These are phyloP conservation scores for Claviceps quebecensis DNA, from an alignment of 2,329 filamentous ascomycete genomes.

Conservation along the genomic window DNA sequence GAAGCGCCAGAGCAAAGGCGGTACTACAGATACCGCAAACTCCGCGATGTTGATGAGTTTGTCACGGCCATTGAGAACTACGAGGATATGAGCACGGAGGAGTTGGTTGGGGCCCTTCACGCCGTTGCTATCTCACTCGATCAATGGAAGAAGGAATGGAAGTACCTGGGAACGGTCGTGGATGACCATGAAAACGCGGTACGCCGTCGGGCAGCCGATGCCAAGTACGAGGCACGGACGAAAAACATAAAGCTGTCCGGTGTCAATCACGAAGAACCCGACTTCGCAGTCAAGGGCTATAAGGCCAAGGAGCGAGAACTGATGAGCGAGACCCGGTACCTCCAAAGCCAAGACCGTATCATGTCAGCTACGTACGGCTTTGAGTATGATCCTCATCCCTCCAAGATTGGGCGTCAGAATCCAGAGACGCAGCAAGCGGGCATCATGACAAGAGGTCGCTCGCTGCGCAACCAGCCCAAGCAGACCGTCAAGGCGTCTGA, in stretches of 20 bases:
- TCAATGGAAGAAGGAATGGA: slow-evolving; percentile 42
- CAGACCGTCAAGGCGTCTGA: slow-evolving; percentile 46
- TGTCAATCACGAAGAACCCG: slow-evolving; percentile 32
- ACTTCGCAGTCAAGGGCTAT: slow-evolving; percentile 41
- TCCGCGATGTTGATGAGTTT: slow-evolving; percentile 36
- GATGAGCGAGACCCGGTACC: slow-evolving; percentile 29
- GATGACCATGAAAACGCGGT: slow-evolving; percentile 45
- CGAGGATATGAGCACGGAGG: slow-evolving; percentile 32
- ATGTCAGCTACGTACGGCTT: slow-evolving; percentile 48
- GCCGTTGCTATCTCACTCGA: slow-evolving; percentile 30
- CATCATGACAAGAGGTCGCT: slow-evolving; percentile 35
- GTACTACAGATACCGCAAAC: slow-evolving; percentile 33
- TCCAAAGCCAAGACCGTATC: slow-evolving; percentile 40
- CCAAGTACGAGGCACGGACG: slow-evolving; percentile 31
- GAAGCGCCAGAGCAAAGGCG: slow-evolving; percentile 16
- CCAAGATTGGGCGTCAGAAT: slow-evolving; percentile 45
- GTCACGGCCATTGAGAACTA: slow-evolving; percentile 32
- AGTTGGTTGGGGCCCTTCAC: slow-evolving; percentile 31
- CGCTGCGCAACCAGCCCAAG: slow-evolving; percentile 42
- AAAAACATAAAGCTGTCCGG: slow-evolving; percentile 24
- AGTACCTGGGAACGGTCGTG: slow-evolving; percentile 32
- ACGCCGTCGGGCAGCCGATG: slow-evolving; percentile 34
- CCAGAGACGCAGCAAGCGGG: slow-evolving; percentile 38
- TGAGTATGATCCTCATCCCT: slow-evolving; percentile 43
- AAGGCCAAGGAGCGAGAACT: slow-evolving; percentile 31